Evolutionary conservation across 2,329 filamentous ascomycete species (phyloP).

Genomic region (Fonsecaea nubica): DNA sequence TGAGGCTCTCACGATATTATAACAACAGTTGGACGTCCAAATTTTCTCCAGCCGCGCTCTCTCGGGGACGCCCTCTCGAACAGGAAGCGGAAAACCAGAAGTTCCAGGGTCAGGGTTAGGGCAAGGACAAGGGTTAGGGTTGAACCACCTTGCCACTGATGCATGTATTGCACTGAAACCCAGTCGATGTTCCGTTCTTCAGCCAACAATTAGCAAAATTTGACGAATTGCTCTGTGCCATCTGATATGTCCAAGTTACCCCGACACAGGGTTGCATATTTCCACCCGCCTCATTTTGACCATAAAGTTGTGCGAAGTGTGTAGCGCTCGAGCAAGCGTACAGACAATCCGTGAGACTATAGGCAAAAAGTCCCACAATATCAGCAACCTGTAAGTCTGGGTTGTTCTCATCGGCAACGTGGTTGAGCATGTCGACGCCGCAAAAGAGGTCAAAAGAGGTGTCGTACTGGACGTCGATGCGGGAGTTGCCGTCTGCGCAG

Average conservation of each 20-base stretch:
- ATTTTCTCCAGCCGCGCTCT: too few species aligned
- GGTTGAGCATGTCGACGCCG: slow-evolving; percentile 29
- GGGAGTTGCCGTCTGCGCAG: slow-evolving; percentile 16
- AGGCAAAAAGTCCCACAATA: slow-evolving; percentile 27
- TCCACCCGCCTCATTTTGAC: slow-evolving; percentile 5
- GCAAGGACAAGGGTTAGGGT: too few species aligned
- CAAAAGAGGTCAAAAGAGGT: slow-evolving; percentile 26
- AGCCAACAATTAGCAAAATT: slow-evolving; percentile 32
- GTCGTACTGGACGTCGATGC: slow-evolving; percentile 17
- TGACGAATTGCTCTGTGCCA: slow-evolving; percentile 24
- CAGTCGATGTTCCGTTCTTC: slow-evolving; percentile 27
- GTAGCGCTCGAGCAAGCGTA: slow-evolving; percentile 29
- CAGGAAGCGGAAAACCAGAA: too few species aligned
- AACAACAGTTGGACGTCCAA: too few species aligned
- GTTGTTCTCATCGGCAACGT: slow-evolving; percentile 11
- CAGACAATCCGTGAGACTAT: slow-evolving; percentile 31
- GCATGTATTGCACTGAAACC: slow-evolving; percentile 30
- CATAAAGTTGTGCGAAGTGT: slow-evolving; percentile 15
- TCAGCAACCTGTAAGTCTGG: slow-evolving; percentile 27
- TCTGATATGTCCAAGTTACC: slow-evolving; percentile 27
- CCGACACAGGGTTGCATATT: slow-evolving; percentile 25
- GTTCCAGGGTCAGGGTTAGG: too few species aligned
- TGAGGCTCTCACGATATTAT: too few species aligned
- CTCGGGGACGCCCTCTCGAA: too few species aligned
- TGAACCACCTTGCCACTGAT: slow-evolving; percentile 21